These are phyloP conservation scores for Apiotrichum gracile DNA, from an alignment of 1,284 basidiomycete genomes.

Conservation along the genomic window DNA sequence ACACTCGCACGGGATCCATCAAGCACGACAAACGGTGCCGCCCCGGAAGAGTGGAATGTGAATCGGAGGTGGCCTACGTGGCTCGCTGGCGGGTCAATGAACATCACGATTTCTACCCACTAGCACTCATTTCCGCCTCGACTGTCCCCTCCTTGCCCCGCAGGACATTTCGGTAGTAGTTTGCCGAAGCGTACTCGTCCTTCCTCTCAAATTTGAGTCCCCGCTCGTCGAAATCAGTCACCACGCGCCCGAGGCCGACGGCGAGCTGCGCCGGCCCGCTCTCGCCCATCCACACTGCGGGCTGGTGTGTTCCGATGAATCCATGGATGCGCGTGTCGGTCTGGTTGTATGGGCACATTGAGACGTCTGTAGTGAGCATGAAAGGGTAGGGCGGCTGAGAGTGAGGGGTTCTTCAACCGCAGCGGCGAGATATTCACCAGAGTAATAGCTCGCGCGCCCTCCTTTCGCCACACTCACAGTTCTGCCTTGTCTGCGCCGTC, in stretches of 20 bases:
- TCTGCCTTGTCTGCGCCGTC: constrained; percentile 46
- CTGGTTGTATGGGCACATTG: constrained; percentile 69
- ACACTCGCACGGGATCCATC: constrained; percentile 63
- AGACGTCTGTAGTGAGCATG: constrained; percentile 51
- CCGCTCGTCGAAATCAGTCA: constrained; percentile 56
- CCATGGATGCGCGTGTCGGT: constrained; percentile 61
- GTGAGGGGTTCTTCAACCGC: too few species aligned
- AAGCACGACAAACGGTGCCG: constrained; percentile 55
- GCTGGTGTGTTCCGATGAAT: constrained; percentile 66
- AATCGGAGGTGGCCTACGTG: constrained; percentile 72
- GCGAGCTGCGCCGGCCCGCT: constrained; percentile 61
- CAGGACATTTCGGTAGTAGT: constrained; percentile 63
- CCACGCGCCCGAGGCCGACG: constrained; percentile 56
- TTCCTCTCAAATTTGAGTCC: constrained; percentile 58
- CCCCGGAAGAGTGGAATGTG: constrained; percentile 55
- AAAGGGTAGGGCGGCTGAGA: too few species aligned
- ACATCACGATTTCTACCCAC: constrained; percentile 48
- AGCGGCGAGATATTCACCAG: not conserved
- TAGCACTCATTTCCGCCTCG: constrained; percentile 62
- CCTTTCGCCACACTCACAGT: constrained; percentile 23
- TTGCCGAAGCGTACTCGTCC: constrained; percentile 59
- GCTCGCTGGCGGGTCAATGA: constrained; percentile 53
- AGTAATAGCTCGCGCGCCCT: not conserved
- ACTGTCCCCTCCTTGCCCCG: constrained; percentile 55
- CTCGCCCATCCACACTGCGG: constrained; percentile 85